Evolutionary conservation across 768 basidiomycete species (phyloP), one percentile per base, ranked within the genome.

Genomic region (Trametes sanguinea): DNA sequence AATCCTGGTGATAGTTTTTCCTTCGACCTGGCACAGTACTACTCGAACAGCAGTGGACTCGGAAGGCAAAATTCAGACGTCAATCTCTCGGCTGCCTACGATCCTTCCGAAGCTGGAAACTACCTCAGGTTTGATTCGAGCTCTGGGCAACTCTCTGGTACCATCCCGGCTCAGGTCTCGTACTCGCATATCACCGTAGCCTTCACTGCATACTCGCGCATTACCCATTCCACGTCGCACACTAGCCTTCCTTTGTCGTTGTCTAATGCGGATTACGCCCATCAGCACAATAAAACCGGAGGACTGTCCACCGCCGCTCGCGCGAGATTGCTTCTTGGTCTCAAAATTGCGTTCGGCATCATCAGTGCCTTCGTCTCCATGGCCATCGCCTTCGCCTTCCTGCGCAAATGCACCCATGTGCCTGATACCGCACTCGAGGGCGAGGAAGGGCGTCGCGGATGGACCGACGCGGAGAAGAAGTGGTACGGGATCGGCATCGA

Each of bases 151-250:
- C 71, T 92, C 50, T 72, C 76, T 37, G 92, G 91, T 6, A 80
- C 69, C 16, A 72, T 91, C 37, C 88, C 90, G 5, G 52, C 67
- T 37, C 72, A 81, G 61, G 80, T 80, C 27, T 65, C 76, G 9
- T 72, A 72, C 54, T 64, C 78, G 16, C 77, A 79, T 46, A 78
- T 86, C 43, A 72, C 75, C 1, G 76, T 85, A 51, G 83, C 83
- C 3, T 88, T 92, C 65, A 85, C 85, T 6, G 90, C 89, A 2
- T 89, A 85, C 72, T 89, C 87, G 35, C 76, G 71, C 40, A 57
- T 80, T 17, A 89, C 86, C 2, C 89, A 86, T 65, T 87, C 89
- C 14, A 89, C 84, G 1, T 92, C 89, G 17, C 88, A 90, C 67
- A 78, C 87, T 1, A 81, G 65, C 57, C 77, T 91, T 16, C 72